phyloP scores from a whole-genome alignment of 2,329 filamentous ascomycete species.

The Penicillium sp. region DNA sequence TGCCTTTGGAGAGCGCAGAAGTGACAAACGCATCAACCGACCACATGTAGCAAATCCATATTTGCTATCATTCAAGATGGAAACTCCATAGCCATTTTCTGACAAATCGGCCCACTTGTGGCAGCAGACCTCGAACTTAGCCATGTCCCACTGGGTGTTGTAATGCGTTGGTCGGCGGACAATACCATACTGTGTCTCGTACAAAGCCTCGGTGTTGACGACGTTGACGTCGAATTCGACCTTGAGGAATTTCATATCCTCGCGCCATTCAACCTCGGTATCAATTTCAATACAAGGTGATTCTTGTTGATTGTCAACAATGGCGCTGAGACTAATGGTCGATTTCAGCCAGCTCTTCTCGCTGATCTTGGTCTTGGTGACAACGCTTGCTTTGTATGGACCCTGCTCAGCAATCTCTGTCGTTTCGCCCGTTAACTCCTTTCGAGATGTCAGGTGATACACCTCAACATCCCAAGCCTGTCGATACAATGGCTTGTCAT shows the following conservation, averaged over 20 bases:
- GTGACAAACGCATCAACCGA: constrained; percentile 80
- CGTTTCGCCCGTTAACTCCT: constrained; percentile 65
- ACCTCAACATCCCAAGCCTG: constrained; percentile 98
- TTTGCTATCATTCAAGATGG: constrained; percentile 90
- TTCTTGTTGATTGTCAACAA: constrained; percentile 58
- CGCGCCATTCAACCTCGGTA: constrained; percentile 88
- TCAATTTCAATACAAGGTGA: constrained; percentile 71
- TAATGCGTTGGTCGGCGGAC: constrained; percentile 90
- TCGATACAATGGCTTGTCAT: constrained; percentile 97
- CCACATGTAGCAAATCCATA: constrained; percentile 94
- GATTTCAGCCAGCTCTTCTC: constrained; percentile 81
- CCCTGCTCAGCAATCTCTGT: constrained; percentile 69
- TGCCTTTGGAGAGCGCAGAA: constrained; percentile 87
- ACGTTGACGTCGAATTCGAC: constrained; percentile 95
- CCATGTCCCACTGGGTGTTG: constrained; percentile 97
- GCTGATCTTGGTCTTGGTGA: constrained; percentile 82
- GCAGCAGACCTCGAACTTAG: constrained; percentile 94
- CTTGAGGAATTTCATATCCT: constrained; percentile 97
- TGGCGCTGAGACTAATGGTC: constrained; percentile 75
- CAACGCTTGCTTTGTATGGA: constrained; percentile 71
- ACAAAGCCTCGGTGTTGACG: constrained; percentile 84
- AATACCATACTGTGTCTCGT: constrained; percentile 92
- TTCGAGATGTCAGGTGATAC: constrained; percentile 82
- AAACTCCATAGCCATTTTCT: constrained; percentile 83
- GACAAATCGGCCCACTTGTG: constrained; percentile 91